These are phyloP conservation scores for Heterobasidion parviporum DNA, from an alignment of 1,284 basidiomycete genomes.

Conservation along the genomic window DNA sequence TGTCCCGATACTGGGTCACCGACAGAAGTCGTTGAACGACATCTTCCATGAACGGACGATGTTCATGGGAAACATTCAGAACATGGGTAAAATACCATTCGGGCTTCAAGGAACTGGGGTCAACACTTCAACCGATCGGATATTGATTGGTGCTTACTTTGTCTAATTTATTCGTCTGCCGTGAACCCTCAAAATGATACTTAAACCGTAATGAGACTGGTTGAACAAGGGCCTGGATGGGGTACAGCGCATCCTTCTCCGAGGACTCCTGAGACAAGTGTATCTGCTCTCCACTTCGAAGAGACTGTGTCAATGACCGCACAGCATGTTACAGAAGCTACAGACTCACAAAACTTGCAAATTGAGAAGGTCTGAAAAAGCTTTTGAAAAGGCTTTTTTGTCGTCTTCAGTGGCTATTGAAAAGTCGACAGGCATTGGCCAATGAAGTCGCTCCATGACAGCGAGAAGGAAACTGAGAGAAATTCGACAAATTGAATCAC, in stretches of 20 bases:
- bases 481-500: slow-evolving; percentile 7
- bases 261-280: slow-evolving; percentile 15
- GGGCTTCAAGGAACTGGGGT: slow-evolving; percentile 45
- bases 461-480: slow-evolving; percentile 45
- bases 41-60: slow-evolving; percentile 69
- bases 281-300: slow-evolving; percentile 42
- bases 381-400: slow-evolving; percentile 59
- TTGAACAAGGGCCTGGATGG: slow-evolving; percentile 78
- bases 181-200: slow-evolving; percentile 88
- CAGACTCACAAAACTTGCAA: slow-evolving; percentile 66
- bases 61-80: slow-evolving; percentile 76
- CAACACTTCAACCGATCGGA: background rate
- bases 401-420: slow-evolving; percentile 36
- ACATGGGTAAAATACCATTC: slow-evolving; percentile 97
- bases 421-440: slow-evolving; percentile 76
- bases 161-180: slow-evolving; percentile 88
- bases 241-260: slow-evolving; percentile 52
- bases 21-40: slow-evolving; percentile 69
- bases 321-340: background rate
- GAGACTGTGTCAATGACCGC: background rate
- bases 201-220: slow-evolving; percentile 86
- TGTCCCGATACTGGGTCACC: slow-evolving; percentile 48
- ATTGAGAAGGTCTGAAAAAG: slow-evolving; percentile 67
- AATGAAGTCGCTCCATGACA: slow-evolving; percentile 66
- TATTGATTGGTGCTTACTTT: slow-evolving; percentile 49